phyloP scores from a whole-genome alignment of 2,329 filamentous ascomycete genomes.

The Bipolaris oryzae region DNA sequence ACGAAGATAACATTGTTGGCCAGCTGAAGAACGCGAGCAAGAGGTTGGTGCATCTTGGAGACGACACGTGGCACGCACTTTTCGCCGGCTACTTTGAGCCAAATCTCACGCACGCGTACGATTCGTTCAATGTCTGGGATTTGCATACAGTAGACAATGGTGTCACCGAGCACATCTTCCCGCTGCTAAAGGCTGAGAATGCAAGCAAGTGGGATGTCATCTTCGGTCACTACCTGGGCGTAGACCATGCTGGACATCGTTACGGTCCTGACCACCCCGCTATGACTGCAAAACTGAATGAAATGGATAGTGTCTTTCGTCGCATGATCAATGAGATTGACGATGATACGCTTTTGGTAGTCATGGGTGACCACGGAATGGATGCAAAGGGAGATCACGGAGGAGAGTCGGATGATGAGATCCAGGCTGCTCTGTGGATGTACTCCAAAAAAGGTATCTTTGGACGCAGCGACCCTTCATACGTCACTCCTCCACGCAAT shows the following conservation, averaged over 20 bases:
- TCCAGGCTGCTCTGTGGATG: constrained; percentile 97
- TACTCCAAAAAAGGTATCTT: constrained; percentile 89
- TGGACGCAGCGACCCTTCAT: constrained; percentile 71
- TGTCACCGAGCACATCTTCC: constrained; percentile 87
- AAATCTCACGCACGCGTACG: constrained; percentile 85
- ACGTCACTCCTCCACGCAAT: constrained; percentile 64
- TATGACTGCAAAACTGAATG: constrained; percentile 86
- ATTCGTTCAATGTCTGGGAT: constrained; percentile 99
- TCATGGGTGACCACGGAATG: constrained; percentile 99
- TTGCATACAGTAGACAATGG: constrained; percentile 96
- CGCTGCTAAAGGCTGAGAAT: constrained; percentile 71
- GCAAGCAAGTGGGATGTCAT: constrained; percentile 86
- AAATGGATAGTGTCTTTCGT: constrained; percentile 85
- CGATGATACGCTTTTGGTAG: constrained; percentile 83
- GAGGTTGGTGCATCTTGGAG: constrained; percentile 90
- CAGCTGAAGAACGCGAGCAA: constrained; percentile 70
- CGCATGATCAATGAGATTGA: constrained; percentile 75
- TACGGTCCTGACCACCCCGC: constrained; percentile 93
- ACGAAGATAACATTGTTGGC: constrained; percentile 81
- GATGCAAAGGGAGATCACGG: constrained; percentile 96
- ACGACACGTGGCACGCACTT: constrained; percentile 94
- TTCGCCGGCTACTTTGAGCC: constrained; percentile 93
- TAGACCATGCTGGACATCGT: constrained; percentile 95
- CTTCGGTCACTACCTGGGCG: constrained; percentile 90
- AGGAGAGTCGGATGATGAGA: constrained; percentile 95